Percentiles rank a stretch among this genome's conserved stretches.
phyloP scores from a whole-genome alignment of 2,329 filamentous ascomycete genomes.

The Hymenoscyphus infarciens region DNA sequence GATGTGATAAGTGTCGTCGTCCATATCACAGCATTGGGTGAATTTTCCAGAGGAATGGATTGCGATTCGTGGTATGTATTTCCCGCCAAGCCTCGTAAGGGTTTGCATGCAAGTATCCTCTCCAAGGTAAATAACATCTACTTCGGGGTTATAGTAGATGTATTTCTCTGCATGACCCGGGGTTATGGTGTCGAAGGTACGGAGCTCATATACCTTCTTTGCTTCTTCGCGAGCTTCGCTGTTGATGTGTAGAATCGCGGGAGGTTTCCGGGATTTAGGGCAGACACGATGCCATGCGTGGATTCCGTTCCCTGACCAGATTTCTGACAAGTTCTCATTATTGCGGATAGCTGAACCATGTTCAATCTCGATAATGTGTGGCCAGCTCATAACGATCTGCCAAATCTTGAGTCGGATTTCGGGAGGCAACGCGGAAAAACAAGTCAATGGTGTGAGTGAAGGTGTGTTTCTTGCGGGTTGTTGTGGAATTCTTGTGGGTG shows the following conservation, averaged over 20 bases:
- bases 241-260: background rate
- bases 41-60: conserved; percentile 3
- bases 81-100: background rate
- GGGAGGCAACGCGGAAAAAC: background rate
- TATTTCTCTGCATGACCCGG: background rate
- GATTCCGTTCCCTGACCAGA: background rate
- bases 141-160: conserved; percentile 13
- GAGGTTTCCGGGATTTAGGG: background rate
- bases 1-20: background rate
- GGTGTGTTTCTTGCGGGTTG: too few relatives aligned
- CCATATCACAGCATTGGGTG: conserved; percentile 9
- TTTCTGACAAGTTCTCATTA: background rate
- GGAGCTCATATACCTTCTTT: background rate
- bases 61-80: conserved; percentile 10
- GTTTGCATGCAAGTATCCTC: conserved; percentile 14
- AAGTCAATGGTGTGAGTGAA: background rate
- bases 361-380: conserved; percentile 11
- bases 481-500: background rate
- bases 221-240: conserved; percentile 4
- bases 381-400: background rate
- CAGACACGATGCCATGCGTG: conserved; percentile 1
- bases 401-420: conserved; percentile 6
- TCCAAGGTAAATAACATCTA: conserved; percentile 16
- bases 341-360: background rate
- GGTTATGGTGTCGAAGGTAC: background rate